Evolutionary conservation across 2,329 filamentous ascomycete genomes (phyloP).

Genomic region (Penicillium sp.): DNA sequence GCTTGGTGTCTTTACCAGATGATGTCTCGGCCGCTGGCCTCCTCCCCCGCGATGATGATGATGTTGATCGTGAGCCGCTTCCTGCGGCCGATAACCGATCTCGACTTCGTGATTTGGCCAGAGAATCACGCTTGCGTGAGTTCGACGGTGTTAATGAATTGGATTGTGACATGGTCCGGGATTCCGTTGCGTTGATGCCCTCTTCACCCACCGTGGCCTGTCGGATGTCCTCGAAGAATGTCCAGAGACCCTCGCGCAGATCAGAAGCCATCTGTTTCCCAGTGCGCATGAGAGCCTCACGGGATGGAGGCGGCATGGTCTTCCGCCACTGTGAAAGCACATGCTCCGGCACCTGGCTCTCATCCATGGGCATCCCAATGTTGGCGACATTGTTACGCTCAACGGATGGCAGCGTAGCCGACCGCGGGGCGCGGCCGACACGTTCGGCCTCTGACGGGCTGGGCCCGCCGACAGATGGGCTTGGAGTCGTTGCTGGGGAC

Average conservation of each 20-base stretch:
- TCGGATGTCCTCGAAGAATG: constrained; percentile 90
- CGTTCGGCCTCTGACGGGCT: constrained; percentile 25
- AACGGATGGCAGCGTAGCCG: constrained; percentile 42
- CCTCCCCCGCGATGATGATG: constrained; percentile 31
- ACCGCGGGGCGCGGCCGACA: constrained; percentile 38
- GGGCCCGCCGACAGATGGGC: constrained; percentile 16
- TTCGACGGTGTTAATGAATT: not conserved
- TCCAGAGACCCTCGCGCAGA: constrained; percentile 85
- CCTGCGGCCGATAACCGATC: constrained; percentile 32
- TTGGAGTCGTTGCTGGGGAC: constrained; percentile 53
- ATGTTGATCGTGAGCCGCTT: constrained; percentile 31
- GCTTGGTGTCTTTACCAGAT: constrained; percentile 43
- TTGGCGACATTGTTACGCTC: constrained; percentile 31
- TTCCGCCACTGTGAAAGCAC: constrained; percentile 41
- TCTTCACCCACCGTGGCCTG: constrained; percentile 97
- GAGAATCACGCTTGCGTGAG: constrained; percentile 15
- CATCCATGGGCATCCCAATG: constrained; percentile 19
- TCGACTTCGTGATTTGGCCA: constrained; percentile 32
- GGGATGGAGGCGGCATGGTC: constrained; percentile 45
- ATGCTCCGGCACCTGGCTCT: constrained; percentile 33
- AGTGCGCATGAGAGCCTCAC: constrained; percentile 54
- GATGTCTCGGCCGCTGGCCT: constrained; percentile 31
- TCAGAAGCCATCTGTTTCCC: constrained; percentile 83
- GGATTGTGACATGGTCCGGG: constrained; percentile 33
- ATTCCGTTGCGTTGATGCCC: constrained; percentile 61